These are phyloP conservation scores for Anthostomella pinea DNA, from an alignment of 2,329 filamentous ascomycete species.

Conservation along the genomic window DNA sequence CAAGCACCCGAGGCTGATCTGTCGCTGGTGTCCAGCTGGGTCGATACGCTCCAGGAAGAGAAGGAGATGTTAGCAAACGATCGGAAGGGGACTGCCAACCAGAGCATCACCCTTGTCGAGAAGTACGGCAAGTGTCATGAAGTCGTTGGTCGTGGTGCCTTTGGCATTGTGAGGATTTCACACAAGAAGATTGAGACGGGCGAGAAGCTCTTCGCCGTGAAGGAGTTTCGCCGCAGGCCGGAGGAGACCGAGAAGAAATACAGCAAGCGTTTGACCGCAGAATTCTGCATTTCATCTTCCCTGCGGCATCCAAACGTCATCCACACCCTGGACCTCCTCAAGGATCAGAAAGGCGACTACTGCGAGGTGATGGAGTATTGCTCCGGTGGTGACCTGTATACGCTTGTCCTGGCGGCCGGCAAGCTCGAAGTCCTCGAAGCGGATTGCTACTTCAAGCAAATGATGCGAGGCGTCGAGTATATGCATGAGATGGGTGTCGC, in stretches of 20 bases:
- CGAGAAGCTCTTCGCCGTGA: constrained; percentile 94
- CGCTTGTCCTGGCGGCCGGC: constrained; percentile 82
- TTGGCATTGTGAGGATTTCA: constrained; percentile 95
- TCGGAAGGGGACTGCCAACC: constrained; percentile 72
- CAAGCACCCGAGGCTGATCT: constrained; percentile 72
- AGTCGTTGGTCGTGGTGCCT: constrained; percentile 91
- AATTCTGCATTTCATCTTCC: constrained; percentile 98
- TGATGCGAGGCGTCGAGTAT: constrained; percentile 98
- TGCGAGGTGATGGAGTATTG: constrained; percentile 99
- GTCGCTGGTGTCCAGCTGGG: constrained; percentile 93
- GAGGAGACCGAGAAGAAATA: constrained; percentile 97
- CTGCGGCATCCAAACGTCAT: constrained; percentile 97
- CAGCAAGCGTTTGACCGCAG: constrained; percentile 92
- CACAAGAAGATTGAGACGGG: constrained; percentile 89
- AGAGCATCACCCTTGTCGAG: constrained; percentile 78
- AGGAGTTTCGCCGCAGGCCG: constrained; percentile 92
- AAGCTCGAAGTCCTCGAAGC: constrained; percentile 91
- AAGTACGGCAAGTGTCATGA: constrained; percentile 99
- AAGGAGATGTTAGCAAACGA: constrained; percentile 74
- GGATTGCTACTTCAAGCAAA: constrained; percentile 98
- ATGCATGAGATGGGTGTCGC: constrained; percentile 99
- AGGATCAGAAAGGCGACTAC: constrained; percentile 95
- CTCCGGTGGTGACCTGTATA: constrained; percentile 93
- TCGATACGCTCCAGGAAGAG: constrained; percentile 87
- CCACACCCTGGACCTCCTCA: constrained; percentile 90